phyloP scores from a whole-genome alignment of 495 filamentous ascomycete species.

The Talaromyces thailandensis region DNA sequence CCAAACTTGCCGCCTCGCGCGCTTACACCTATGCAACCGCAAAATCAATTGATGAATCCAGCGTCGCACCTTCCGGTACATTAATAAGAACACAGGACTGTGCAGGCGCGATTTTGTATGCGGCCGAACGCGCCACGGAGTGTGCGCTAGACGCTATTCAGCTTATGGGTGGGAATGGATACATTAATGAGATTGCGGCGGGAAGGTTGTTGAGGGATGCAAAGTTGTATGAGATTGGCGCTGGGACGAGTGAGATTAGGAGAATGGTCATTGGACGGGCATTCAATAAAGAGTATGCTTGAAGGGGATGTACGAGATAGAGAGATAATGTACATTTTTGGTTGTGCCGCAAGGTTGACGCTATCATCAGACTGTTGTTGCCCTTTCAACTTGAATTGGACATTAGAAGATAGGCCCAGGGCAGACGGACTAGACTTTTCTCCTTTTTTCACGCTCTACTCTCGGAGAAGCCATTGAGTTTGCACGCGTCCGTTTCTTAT shows the following conservation, averaged over 20 bases:
- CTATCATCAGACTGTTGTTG: too few species aligned
- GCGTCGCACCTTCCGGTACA: conserved; percentile 25
- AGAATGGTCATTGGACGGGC: conserved; percentile 91
- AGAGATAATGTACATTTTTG: too few species aligned
- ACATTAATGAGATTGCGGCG: conserved; percentile 89
- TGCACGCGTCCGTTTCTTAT: not conserved
- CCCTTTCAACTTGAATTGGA: not conserved
- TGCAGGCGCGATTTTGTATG: conserved; percentile 89
- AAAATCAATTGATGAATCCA: conserved; percentile 63
- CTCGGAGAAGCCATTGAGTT: not conserved
- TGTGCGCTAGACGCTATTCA: conserved; percentile 87
- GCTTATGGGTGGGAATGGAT: conserved; percentile 90
- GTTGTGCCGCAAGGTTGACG: too few species aligned
- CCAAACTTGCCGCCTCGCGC: conserved; percentile 71
- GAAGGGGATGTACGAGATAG: not conserved
- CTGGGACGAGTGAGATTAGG: conserved; percentile 88
- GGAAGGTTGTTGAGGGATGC: conserved; percentile 79
- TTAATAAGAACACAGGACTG: conserved; percentile 79
- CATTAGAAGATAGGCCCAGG: not conserved
- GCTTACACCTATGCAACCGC: conserved; percentile 76
- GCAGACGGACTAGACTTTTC: not conserved
- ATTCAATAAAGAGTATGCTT: conserved; percentile 82
- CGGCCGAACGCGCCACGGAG: conserved; percentile 88
- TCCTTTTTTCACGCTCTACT: not conserved
- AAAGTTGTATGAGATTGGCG: conserved; percentile 94